A percentile compares a stretch with the other conserved stretches of the same genome.
Conservation (phyloP, 176 grass and related monocot genomes). For the Carex cristatella region DNA sequence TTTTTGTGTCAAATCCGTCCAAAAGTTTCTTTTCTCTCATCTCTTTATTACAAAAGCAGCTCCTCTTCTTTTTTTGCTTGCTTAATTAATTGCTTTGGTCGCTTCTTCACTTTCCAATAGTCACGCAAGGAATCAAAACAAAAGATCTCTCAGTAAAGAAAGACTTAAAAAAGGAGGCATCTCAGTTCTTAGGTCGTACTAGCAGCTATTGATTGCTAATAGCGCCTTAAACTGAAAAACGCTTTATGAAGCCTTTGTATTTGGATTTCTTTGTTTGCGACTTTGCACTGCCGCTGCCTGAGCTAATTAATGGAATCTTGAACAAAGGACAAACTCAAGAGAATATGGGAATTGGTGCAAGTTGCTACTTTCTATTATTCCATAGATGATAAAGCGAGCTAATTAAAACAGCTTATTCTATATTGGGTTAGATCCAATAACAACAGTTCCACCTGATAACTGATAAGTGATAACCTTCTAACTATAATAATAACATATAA, state of each 20-base stretch:
- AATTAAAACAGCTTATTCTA: no score
- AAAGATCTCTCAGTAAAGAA: constrained; percentile 18
- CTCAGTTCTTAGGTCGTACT: background rate
- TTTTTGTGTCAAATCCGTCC: constrained; percentile 23
- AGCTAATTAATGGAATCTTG: background rate
- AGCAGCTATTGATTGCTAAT: background rate
- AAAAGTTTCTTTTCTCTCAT: constrained; percentile 23
- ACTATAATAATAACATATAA: background rate
- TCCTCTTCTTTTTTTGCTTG: background rate
- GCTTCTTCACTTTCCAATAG: constrained; percentile 3
- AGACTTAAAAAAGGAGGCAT: background rate
- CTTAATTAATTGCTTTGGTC: background rate
- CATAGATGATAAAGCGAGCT: background rate
- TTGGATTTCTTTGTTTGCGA: background rate
- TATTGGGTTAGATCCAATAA: no score
- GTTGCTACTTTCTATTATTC: background rate
- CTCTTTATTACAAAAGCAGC: background rate
- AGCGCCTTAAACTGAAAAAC: background rate
- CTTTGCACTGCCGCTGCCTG: background rate
- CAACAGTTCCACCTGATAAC: no score
- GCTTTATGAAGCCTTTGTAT: background rate
- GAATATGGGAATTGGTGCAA: background rate
- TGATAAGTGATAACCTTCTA: no score
- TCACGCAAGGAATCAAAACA: constrained; percentile 28
- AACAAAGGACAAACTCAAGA: background rate